phyloP scores from a whole-genome alignment of 2,329 filamentous ascomycete genomes.

The Fusarium marasasianum region DNA sequence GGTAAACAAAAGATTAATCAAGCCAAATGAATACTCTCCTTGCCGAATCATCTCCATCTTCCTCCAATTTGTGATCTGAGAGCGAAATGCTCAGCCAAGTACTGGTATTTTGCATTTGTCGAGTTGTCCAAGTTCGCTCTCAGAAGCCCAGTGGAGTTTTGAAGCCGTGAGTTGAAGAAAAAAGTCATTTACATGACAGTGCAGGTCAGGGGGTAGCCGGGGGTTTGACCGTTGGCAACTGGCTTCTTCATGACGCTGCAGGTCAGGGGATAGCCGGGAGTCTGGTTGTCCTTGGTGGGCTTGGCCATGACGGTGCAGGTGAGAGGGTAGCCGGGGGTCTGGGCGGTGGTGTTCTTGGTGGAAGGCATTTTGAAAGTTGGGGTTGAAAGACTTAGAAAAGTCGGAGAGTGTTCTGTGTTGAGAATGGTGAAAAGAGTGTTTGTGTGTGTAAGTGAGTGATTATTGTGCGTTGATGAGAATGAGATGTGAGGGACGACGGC shows the following conservation, averaged over 20 bases:
- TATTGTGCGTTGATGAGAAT: constrained; percentile 16
- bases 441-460: constrained; percentile 28
- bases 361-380: constrained; percentile 47
- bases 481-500: neutral
- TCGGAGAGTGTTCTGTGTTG: constrained; percentile 37
- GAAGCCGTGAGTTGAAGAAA: neutral
- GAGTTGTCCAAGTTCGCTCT: neutral
- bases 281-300: constrained; percentile 32
- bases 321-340: constrained; percentile 41
- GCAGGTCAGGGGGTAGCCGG: constrained; percentile 45
- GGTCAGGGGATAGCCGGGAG: constrained; percentile 40
- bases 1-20: constrained; percentile 18
- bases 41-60: constrained; percentile 15
- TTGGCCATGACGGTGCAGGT: constrained; percentile 46
- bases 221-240: constrained; percentile 17
- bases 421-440: constrained; percentile 41
- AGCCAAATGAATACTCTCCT: constrained; percentile 25
- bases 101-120: neutral
- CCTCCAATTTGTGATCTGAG: constrained; percentile 8
- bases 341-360: constrained; percentile 41
- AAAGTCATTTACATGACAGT: constrained; percentile 47
- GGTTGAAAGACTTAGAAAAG: constrained; percentile 40
- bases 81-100: constrained; percentile 6
- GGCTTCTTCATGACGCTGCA: constrained; percentile 47
- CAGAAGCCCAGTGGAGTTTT: neutral